Evolutionary conservation across 2,329 filamentous ascomycete genomes (phyloP).

Genomic region (Aphanocladium album): DNA sequence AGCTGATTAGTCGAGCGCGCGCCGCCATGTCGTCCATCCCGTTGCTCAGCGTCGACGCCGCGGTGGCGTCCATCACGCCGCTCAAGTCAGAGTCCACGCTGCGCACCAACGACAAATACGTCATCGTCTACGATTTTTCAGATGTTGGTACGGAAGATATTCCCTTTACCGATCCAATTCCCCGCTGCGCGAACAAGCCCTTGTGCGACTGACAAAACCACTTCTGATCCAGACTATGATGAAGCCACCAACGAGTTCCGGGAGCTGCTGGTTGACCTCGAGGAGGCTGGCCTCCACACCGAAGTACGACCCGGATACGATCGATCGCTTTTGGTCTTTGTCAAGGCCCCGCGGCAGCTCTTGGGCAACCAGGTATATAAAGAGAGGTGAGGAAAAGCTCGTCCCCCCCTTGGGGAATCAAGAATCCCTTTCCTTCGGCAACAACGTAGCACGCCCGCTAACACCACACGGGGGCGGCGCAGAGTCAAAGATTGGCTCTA

Average conservation of each 20-base stretch:
- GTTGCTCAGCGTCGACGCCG: conserved; percentile 5
- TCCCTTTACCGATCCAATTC: too few species aligned
- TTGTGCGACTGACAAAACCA: background rate
- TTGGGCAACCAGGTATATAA: conserved; percentile 63
- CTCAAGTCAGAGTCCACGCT: background rate
- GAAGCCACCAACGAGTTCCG: conserved; percentile 30
- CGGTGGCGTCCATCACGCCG: background rate
- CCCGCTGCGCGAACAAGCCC: background rate
- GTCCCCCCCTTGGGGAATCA: background rate
- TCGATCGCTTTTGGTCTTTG: conserved; percentile 62
- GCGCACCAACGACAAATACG: conserved; percentile 35
- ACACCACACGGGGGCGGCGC: background rate
- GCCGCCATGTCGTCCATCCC: conserved; percentile 3
- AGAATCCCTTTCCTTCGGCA: background rate
- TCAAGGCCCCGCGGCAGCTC: conserved; percentile 57
- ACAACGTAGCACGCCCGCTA: background rate
- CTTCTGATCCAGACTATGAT: conserved; percentile 25
- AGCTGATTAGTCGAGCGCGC: background rate
- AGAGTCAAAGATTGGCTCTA: conserved; percentile 74
- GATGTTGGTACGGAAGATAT: conserved; percentile 28
- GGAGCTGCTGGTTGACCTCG: conserved; percentile 53
- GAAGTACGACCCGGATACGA: conserved; percentile 68
- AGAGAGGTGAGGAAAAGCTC: conserved; percentile 44
- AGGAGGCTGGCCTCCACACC: conserved; percentile 59
- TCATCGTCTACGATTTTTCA: conserved; percentile 34